phyloP scores from a whole-genome alignment of 1,139 yeast genomes.

The Debaryomycetaceae sp. region DNA sequence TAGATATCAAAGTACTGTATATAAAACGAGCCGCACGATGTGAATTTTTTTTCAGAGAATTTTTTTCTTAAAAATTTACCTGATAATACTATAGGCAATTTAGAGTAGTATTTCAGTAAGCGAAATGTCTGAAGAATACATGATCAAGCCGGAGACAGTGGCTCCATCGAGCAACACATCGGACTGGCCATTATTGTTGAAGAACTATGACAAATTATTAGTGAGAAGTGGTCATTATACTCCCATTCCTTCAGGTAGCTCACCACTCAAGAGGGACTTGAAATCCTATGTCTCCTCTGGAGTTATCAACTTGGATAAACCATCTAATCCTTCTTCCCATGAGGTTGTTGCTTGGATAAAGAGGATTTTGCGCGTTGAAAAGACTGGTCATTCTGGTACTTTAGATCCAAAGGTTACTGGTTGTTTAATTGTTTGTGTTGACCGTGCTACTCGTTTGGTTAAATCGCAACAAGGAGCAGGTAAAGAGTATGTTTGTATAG shows the following conservation, averaged over 20 bases:
- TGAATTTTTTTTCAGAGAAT: constrained; percentile 2
- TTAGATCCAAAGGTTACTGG: constrained; percentile 98
- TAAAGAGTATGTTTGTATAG: constrained; percentile 98
- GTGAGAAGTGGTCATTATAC: constrained; percentile 97
- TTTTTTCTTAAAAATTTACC: not conserved
- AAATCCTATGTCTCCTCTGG: constrained; percentile 90
- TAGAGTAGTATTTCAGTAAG: not conserved
- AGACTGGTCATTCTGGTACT: constrained; percentile 99
- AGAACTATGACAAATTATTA: constrained; percentile 88
- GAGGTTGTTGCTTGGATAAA: constrained; percentile 99
- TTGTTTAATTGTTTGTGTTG: constrained; percentile 95
- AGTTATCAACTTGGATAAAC: constrained; percentile 95
- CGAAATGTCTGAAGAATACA: constrained; percentile 59
- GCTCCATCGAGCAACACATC: constrained; percentile 83
- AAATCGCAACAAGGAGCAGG: constrained; percentile 99
- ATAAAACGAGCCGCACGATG: constrained; percentile 22
- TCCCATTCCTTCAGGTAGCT: constrained; percentile 92
- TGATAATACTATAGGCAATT: not conserved
- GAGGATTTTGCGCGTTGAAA: constrained; percentile 90
- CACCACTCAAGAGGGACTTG: constrained; percentile 92
- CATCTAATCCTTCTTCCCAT: constrained; percentile 96
- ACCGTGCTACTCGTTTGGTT: constrained; percentile 96
- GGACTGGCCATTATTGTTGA: constrained; percentile 92
- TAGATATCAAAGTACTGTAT: constrained; percentile 1
- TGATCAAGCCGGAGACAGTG: constrained; percentile 87